These are phyloP conservation scores for Aspergillus caelatus DNA, from an alignment of 2,329 filamentous ascomycete genomes.

Conservation along the genomic window DNA sequence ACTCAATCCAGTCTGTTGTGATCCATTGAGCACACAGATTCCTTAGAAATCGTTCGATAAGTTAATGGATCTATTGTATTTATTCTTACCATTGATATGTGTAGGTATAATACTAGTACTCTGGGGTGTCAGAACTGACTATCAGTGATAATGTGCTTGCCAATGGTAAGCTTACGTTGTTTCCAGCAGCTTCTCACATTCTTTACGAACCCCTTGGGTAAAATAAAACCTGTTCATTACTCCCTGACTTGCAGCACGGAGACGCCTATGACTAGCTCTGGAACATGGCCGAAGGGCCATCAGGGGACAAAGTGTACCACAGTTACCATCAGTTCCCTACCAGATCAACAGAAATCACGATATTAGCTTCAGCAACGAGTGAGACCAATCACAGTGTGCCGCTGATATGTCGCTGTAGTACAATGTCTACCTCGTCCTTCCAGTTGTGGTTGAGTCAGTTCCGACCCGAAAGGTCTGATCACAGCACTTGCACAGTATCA, in stretches of 20 bases:
- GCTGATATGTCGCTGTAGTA: not conserved
- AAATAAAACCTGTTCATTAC: not conserved
- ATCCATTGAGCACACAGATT: not conserved
- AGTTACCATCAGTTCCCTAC: not conserved
- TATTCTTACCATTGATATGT: not conserved
- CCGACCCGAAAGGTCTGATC: not conserved
- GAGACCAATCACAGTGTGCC: not conserved
- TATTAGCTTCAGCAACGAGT: not conserved
- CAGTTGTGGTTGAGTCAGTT: not conserved
- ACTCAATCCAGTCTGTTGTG: not conserved
- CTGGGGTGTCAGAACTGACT: not conserved
- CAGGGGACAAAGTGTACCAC: not conserved
- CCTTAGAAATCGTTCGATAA: not conserved
- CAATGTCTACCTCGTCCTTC: not conserved
- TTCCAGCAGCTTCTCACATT: not conserved
- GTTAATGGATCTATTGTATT: not conserved
- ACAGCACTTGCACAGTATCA: not conserved
- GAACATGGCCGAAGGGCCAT: too few relatives aligned
- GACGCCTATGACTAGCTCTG: not conserved
- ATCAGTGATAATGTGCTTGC: not conserved
- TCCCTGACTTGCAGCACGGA: not conserved
- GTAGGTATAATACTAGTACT: not conserved
- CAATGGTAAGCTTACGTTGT: not conserved
- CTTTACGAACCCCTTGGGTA: not conserved
- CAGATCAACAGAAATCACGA: not conserved